Evolutionary conservation across 208 protist species (phyloP).

Genomic region (Lotmaria passim): DNA sequence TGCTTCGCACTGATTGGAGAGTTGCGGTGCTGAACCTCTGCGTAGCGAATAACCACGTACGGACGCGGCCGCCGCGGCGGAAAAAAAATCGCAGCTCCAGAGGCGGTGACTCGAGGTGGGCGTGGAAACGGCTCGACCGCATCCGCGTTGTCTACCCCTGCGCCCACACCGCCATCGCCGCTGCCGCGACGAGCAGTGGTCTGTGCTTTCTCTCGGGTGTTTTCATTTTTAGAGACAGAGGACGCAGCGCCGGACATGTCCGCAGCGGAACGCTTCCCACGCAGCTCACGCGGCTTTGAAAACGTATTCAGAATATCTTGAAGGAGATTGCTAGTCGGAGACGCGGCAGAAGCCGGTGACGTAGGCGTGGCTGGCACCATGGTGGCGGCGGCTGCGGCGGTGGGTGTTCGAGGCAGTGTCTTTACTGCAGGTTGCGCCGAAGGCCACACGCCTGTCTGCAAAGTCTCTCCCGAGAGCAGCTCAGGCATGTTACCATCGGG

Average conservation of each 20-base stretch:
- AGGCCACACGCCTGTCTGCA: too few species aligned
- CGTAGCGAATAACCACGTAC: conserved; percentile 57
- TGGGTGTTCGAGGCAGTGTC: background rate
- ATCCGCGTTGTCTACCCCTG: background rate
- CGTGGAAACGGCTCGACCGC: background rate
- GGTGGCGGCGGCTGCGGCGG: background rate
- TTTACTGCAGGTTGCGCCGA: background rate
- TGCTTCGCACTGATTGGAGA: background rate
- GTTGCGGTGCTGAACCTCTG: conserved; percentile 22
- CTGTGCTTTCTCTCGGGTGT: background rate
- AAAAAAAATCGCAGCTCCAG: conserved; percentile 38
- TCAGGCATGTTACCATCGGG: conserved; percentile 3
- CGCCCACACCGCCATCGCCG: background rate
- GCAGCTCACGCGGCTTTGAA: conserved; percentile 40
- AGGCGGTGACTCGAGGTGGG: conserved; percentile 12
- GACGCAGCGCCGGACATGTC: too few species aligned
- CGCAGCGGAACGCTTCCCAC: background rate
- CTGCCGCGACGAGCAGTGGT: background rate
- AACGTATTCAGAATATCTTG: conserved; percentile 59
- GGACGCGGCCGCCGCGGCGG: conserved; percentile 48
- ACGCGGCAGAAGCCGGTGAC: conserved; percentile 3
- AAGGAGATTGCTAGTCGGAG: conserved; percentile 24
- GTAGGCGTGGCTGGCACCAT: background rate
- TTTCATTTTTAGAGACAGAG: background rate
- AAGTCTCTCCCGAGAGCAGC: background rate